Conservation (phyloP, 306 rosid species). For the Dalbergia cultrata region DNA sequence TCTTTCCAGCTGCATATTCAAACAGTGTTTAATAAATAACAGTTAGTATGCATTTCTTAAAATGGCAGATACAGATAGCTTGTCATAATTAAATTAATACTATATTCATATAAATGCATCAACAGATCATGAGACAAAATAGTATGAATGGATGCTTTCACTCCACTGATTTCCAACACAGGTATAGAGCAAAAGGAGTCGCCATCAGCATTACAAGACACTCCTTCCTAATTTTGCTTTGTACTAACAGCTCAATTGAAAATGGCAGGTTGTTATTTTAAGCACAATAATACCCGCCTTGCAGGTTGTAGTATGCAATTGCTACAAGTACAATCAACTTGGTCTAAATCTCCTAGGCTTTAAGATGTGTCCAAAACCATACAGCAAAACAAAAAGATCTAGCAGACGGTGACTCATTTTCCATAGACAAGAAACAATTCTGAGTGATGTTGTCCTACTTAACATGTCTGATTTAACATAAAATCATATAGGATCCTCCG, state of each 20-base stretch:
- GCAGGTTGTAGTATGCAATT: conserved; percentile 5
- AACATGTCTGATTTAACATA: conserved; percentile 20
- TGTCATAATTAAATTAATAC: not conserved
- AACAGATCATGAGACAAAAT: conserved; percentile 7
- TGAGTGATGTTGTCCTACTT: conserved; percentile 18
- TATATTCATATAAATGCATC: conserved; percentile 1
- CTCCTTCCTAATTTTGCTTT: conserved; percentile 12
- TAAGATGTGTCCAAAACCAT: not conserved
- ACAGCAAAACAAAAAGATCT: conserved; percentile 9
- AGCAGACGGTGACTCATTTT: conserved; percentile 9
- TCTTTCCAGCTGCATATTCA: conserved; percentile 73
- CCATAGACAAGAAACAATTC: not conserved
- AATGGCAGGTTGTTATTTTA: conserved; percentile 21
- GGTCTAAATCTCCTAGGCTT: not conserved
- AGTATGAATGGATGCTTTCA: conserved; percentile 6
- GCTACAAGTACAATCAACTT: conserved; percentile 38
- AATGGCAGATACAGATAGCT: not conserved
- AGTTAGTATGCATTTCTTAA: conserved; percentile 27
- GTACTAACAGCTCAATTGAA: conserved; percentile 35
- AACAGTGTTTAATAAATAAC: conserved; percentile 28
- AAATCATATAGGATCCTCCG: not conserved
- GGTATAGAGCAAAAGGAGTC: not conserved
- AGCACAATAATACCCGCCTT: conserved; percentile 24
- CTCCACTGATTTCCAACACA: conserved; percentile 22
- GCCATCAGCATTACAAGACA: conserved; percentile 5